phyloP scores from a whole-genome alignment of 805 yeast species.

The Jamesozyma rosinii region DNA sequence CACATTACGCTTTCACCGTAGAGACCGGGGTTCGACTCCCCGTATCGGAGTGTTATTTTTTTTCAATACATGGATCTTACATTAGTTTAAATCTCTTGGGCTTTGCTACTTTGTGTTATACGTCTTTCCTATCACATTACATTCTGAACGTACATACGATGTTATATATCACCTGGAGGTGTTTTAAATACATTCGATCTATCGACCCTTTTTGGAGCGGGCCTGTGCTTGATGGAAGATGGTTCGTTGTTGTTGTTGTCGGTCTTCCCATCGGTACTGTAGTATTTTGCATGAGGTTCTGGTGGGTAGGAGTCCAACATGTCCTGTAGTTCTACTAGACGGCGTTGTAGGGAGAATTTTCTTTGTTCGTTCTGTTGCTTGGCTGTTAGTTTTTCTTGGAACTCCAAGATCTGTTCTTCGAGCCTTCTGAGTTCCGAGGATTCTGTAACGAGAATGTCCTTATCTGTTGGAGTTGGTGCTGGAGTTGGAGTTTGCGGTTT shows the following conservation, averaged over 20 bases:
- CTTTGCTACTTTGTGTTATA: not conserved
- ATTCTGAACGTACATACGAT: not conserved
- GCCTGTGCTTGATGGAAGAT: not conserved
- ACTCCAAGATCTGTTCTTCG: slow-evolving; percentile 28
- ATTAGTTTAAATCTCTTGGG: too few species aligned
- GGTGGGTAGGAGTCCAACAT: slow-evolving; percentile 13
- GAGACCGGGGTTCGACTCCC: slow-evolving; percentile 33
- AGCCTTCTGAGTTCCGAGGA: slow-evolving; percentile 29
- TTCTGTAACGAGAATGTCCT: slow-evolving; percentile 30
- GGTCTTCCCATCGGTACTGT: not conserved
- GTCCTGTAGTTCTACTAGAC: slow-evolving; percentile 22
- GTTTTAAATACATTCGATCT: slow-evolving; percentile 2
- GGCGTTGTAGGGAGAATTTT: slow-evolving; percentile 28
- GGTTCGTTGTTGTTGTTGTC: not conserved
- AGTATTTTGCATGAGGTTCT: not conserved
- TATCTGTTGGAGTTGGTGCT: slow-evolving; percentile 19
- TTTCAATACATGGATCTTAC: too few species aligned
- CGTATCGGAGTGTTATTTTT: slow-evolving; percentile 27
- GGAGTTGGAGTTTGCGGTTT: not conserved
- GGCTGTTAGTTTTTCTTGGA: slow-evolving; percentile 27
- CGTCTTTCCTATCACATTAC: too few species aligned
- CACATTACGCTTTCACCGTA: slow-evolving; percentile 31
- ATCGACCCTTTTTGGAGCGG: slow-evolving; percentile 1
- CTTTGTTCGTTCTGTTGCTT: slow-evolving; percentile 31
- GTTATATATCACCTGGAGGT: slow-evolving; percentile 2